A percentile compares a stretch with the other conserved stretches of the same genome.
These are phyloP conservation scores for Cladosporium sphaerospermum DNA, from an alignment of 2,329 filamentous ascomycete genomes.

Conservation along the genomic window DNA sequence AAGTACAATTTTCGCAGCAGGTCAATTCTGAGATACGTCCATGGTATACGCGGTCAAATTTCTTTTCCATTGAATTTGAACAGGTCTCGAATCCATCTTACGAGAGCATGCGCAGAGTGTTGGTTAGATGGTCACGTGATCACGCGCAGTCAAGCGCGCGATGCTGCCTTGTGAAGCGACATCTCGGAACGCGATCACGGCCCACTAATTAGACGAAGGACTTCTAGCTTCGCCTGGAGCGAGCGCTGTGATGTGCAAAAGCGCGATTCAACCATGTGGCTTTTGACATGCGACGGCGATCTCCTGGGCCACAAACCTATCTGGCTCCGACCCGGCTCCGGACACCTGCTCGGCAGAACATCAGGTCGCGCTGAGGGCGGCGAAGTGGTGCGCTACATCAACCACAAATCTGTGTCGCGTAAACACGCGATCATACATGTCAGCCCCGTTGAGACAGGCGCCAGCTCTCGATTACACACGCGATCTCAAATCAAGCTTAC, in stretches of 20 bases:
- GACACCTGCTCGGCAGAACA: slow-evolving; percentile 79
- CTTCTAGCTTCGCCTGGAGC: neutral
- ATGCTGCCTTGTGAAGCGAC: too few species aligned
- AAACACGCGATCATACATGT: slow-evolving; percentile 80
- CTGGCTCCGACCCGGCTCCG: slow-evolving; percentile 81
- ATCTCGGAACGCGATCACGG: too few species aligned
- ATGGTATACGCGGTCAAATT: too few species aligned
- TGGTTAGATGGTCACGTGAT: too few species aligned
- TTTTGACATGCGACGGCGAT: slow-evolving; percentile 50
- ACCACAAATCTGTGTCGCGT: slow-evolving; percentile 77
- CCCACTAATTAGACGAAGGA: too few species aligned
- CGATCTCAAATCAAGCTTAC: slow-evolving; percentile 67
- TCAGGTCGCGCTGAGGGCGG: slow-evolving; percentile 45
- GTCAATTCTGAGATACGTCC: too few species aligned
- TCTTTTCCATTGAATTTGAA: too few species aligned
- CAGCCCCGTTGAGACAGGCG: slow-evolving; percentile 55
- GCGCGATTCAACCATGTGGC: slow-evolving; percentile 39
- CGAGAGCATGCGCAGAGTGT: too few species aligned
- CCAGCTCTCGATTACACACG: slow-evolving; percentile 52
- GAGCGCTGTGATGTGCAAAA: neutral
- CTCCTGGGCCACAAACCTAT: slow-evolving; percentile 48
- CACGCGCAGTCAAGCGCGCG: too few species aligned
- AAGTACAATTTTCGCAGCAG: too few species aligned
- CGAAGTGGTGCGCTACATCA: slow-evolving; percentile 56
- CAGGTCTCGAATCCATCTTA: too few species aligned